phyloP scores from a whole-genome alignment of 345 rosid genomes.

The Eutrema heterophyllum region DNA sequence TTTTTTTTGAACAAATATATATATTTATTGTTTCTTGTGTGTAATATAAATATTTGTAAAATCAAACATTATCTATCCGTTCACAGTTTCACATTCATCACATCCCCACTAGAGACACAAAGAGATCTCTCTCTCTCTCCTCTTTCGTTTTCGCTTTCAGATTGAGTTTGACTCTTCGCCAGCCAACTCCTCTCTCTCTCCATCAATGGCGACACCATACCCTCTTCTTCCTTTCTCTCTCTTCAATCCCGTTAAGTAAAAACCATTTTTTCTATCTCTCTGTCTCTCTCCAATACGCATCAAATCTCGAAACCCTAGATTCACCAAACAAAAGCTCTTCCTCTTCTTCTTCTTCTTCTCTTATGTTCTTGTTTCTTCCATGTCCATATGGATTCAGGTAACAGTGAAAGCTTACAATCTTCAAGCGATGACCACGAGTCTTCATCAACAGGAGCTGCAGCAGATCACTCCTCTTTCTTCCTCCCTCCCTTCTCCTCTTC shows the following conservation, averaged over 20 bases:
- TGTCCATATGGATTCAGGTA: constrained; percentile 69
- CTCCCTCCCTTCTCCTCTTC: constrained; percentile 34
- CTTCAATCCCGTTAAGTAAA: constrained; percentile 44
- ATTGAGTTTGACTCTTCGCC: constrained; percentile 92
- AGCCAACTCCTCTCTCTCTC: constrained; percentile 53
- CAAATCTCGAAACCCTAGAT: constrained; percentile 37
- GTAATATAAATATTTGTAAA: neutral
- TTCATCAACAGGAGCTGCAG: constrained; percentile 37
- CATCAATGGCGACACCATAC: constrained; percentile 51
- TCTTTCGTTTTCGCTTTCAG: constrained; percentile 35
- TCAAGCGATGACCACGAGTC: constrained; percentile 65
- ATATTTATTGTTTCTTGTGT: neutral
- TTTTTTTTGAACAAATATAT: too few species aligned
- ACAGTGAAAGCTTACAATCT: constrained; percentile 72
- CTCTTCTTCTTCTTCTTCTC: neutral
- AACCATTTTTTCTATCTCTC: neutral
- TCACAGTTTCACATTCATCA: constrained; percentile 47
- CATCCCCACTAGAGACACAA: constrained; percentile 17
- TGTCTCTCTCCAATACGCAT: constrained; percentile 8
- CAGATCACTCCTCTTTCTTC: constrained; percentile 35
- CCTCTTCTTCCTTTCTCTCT: constrained; percentile 38
- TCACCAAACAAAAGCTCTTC: neutral
- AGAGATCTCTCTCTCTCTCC: neutral
- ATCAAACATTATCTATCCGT: constrained; percentile 30
- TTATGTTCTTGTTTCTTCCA: constrained; percentile 9